These are phyloP conservation scores for Phyllosticta ampelicida DNA, from an alignment of 2,329 filamentous ascomycete species.

Conservation along the genomic window DNA sequence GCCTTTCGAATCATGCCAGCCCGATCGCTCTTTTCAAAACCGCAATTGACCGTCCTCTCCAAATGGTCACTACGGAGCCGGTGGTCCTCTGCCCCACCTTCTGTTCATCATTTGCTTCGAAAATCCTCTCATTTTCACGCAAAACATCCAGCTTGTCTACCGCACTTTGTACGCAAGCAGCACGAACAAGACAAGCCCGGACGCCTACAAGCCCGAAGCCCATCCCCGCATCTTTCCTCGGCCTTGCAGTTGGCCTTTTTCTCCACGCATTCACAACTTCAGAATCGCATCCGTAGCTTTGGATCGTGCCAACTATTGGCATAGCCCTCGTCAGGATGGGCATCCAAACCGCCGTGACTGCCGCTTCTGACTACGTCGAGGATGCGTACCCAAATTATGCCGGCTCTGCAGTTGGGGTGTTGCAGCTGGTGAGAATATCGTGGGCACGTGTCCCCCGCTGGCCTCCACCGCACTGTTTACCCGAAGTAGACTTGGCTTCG, in stretches of 20 bases:
- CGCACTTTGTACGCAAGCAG: conserved; percentile 31
- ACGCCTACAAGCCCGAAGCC: conserved; percentile 33
- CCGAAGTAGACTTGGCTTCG: background rate
- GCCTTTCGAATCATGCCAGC: background rate
- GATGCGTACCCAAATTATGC: conserved; percentile 41
- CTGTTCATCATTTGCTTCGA: conserved; percentile 39
- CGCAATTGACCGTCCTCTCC: conserved; percentile 20
- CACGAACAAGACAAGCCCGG: conserved; percentile 37
- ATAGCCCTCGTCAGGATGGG: conserved; percentile 19
- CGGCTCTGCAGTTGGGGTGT: conserved; percentile 39
- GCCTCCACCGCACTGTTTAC: conserved; percentile 38
- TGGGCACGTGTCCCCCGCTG: conserved; percentile 39
- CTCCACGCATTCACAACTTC: conserved; percentile 20
- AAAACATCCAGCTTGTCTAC: conserved; percentile 36
- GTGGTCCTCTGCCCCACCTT: conserved; percentile 39
- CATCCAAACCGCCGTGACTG: conserved; percentile 33
- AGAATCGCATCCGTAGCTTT: conserved; percentile 11
- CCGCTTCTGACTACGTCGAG: conserved; percentile 39
- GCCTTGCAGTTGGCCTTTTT: conserved; percentile 22
- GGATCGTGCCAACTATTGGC: conserved; percentile 21
- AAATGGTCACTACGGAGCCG: conserved; percentile 39
- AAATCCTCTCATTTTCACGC: conserved; percentile 40
- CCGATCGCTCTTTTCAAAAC: background rate
- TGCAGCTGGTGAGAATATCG: conserved; percentile 39
- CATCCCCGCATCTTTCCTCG: conserved; percentile 32